A percentile compares a stretch with the other conserved stretches of the same genome.
These are phyloP conservation scores for Cucurbita pepo DNA, from an alignment of 306 rosid genomes.

Conservation along the genomic window DNA sequence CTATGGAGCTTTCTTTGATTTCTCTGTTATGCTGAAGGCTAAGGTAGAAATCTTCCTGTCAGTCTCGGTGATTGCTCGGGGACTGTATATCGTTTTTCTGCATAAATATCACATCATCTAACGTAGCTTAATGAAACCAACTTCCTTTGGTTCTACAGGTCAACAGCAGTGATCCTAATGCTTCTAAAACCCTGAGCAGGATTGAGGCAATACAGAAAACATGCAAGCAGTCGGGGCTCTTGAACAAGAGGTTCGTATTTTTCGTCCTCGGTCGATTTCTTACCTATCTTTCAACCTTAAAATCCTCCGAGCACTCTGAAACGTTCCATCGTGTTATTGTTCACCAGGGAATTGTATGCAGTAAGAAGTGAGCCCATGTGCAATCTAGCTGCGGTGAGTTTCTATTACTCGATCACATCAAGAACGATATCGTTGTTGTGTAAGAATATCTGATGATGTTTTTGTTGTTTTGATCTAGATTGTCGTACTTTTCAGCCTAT, in stretches of 20 bases:
- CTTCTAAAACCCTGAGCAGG: slow-evolving; percentile 67
- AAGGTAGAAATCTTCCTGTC: slow-evolving; percentile 42
- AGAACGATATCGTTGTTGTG: neutral
- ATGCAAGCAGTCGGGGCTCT: slow-evolving; percentile 71
- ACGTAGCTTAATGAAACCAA: neutral
- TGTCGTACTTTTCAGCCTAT: slow-evolving; percentile 22
- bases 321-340: slow-evolving; percentile 4
- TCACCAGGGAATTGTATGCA: slow-evolving; percentile 34
- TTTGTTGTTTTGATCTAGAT: slow-evolving; percentile 26
- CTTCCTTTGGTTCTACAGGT: slow-evolving; percentile 32
- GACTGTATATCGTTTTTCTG: neutral
- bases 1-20: slow-evolving; percentile 86
- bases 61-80: neutral
- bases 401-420: neutral
- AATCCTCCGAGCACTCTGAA: slow-evolving; percentile 7
- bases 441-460: slow-evolving; percentile 5
- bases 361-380: slow-evolving; percentile 14
- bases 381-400: slow-evolving; percentile 29
- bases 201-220: slow-evolving; percentile 53
- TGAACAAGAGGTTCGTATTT: slow-evolving; percentile 40
- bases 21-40: slow-evolving; percentile 51
- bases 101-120: neutral
- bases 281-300: neutral
- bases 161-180: slow-evolving; percentile 71
- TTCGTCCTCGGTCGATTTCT: neutral